A percentile compares a stretch with the other conserved stretches of the same genome.
Evolutionary conservation across 768 basidiomycete genomes (phyloP).

Genomic region (Russula virescens): DNA sequence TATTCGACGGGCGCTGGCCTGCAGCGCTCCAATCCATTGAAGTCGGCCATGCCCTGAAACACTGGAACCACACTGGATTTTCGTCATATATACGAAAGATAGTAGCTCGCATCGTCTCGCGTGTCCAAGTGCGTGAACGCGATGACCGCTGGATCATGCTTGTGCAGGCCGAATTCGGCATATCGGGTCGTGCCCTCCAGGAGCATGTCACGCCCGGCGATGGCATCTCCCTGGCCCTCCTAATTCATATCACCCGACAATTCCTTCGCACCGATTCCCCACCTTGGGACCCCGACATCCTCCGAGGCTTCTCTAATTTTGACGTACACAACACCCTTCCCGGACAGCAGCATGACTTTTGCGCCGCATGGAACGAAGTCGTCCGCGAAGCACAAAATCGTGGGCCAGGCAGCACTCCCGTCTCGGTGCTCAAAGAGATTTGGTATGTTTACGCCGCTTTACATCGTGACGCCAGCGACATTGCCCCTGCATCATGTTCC

Average conservation of each 20-base stretch:
- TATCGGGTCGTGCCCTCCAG: neutral
- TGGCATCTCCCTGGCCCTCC: neutral
- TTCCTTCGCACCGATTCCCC: neutral
- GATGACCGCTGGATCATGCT: neutral
- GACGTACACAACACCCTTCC: neutral
- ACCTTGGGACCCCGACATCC: neutral
- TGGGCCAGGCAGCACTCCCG: neutral
- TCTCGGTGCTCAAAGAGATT: neutral
- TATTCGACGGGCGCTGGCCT: neutral
- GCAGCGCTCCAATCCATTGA: neutral
- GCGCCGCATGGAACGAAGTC: neutral
- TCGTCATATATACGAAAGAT: neutral
- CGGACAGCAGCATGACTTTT: neutral
- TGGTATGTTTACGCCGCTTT: neutral
- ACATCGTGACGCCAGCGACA: neutral
- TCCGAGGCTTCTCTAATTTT: neutral
- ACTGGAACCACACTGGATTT: neutral
- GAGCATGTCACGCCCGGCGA: neutral
- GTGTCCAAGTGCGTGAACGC: neutral
- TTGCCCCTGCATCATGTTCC: neutral
- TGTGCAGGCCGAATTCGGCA: neutral
- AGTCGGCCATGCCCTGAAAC: neutral
- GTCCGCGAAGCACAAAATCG: neutral
- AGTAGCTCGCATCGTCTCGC: neutral
- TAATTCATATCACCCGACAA: neutral